These are phyloP conservation scores for Leptomonas seymouri DNA, from an alignment of 208 protist genomes.

Conservation along the genomic window DNA sequence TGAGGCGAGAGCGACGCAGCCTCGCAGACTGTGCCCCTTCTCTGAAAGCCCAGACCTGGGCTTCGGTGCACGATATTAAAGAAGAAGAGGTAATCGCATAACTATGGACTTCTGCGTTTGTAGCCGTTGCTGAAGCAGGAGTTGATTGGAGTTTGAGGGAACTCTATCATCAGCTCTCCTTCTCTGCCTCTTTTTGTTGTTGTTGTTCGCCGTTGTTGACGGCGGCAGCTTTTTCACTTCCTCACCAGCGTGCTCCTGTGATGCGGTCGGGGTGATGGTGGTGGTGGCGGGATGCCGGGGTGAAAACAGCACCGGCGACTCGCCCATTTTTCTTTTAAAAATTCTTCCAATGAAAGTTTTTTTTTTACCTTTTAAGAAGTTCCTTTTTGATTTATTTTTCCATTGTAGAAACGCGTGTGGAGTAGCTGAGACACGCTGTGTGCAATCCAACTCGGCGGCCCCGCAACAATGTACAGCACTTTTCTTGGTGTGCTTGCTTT, in stretches of 20 bases:
- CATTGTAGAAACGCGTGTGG: not conserved
- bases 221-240: too few species aligned
- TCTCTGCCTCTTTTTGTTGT: too few species aligned
- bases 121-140: not conserved
- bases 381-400: not conserved
- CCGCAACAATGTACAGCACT: not conserved
- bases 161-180: not conserved
- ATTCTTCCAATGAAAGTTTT: too few species aligned
- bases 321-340: too few species aligned
- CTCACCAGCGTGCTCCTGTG: too few species aligned
- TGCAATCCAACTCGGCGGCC: not conserved
- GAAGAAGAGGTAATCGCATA: too few species aligned
- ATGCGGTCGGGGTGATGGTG: too few species aligned
- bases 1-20: not conserved
- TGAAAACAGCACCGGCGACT: too few species aligned
- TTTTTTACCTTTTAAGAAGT: too few species aligned
- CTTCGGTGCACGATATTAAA: not conserved
- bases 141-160: not conserved
- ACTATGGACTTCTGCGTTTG: not conserved
- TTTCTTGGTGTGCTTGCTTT: conserved; percentile 21
- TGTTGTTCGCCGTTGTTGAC: too few species aligned
- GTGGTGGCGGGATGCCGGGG: too few species aligned
- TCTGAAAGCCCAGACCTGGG: not conserved
- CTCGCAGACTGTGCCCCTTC: not conserved
- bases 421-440: not conserved